These are phyloP conservation scores for Viola pubescens DNA, from an alignment of 441 rosid species.

Conservation along the genomic window DNA sequence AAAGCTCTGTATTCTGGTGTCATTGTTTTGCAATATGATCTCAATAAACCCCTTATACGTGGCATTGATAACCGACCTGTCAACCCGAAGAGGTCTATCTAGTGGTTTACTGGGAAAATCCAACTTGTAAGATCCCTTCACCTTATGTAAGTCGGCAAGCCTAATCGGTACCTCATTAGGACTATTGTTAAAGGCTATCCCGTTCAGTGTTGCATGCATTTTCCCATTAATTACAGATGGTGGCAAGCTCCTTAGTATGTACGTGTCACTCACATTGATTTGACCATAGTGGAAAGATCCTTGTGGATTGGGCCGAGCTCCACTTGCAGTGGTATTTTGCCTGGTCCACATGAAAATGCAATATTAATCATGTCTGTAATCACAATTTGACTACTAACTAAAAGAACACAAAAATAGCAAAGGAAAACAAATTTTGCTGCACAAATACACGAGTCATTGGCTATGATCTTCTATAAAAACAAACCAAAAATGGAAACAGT, in stretches of 20 bases:
- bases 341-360: slow-evolving; percentile 28
- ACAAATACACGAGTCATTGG: too few relatives aligned
- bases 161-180: slow-evolving; percentile 49
- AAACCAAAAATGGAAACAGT: too few relatives aligned
- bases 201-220: slow-evolving; percentile 60
- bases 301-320: slow-evolving; percentile 96
- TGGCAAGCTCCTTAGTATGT: slow-evolving; percentile 60
- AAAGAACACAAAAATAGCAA: not conserved
- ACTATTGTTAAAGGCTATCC: slow-evolving; percentile 65
- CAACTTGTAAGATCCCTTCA: slow-evolving; percentile 78
- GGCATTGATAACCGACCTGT: slow-evolving; percentile 69
- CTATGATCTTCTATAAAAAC: too few relatives aligned
- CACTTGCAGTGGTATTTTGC: slow-evolving; percentile 80
- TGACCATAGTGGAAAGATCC: slow-evolving; percentile 87
- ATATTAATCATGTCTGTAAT: slow-evolving; percentile 5
- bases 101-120: slow-evolving; percentile 74
- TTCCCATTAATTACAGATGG: slow-evolving; percentile 54
- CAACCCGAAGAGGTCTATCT: slow-evolving; percentile 41
- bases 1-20: slow-evolving; percentile 80
- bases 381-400: not conserved
- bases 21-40: slow-evolving; percentile 78
- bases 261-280: slow-evolving; percentile 71
- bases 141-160: slow-evolving; percentile 60
- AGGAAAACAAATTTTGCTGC: too few relatives aligned
- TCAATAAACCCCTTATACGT: slow-evolving; percentile 83